Conservation (phyloP, 208 protist species). For the Willaertia magna region DNA sequence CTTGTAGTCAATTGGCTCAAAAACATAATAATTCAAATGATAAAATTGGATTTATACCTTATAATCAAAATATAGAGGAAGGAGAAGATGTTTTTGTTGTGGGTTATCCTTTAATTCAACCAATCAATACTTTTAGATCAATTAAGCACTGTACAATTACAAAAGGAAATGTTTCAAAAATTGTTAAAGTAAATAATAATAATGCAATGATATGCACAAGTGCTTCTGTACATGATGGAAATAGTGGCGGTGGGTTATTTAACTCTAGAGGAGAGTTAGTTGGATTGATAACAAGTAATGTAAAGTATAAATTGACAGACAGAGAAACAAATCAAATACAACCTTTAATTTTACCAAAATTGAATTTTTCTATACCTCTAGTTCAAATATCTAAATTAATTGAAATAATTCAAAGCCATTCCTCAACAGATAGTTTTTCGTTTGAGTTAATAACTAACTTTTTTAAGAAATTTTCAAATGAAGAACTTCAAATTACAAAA, state of each 20-base stretch:
- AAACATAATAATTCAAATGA: background rate
- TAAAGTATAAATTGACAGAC: background rate
- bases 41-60: background rate
- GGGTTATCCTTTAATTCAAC: background rate
- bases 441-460: too few species aligned
- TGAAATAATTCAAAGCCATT: too few species aligned
- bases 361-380: background rate
- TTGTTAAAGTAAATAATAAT: background rate
- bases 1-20: background rate
- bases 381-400: background rate
- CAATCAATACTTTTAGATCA: background rate
- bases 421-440: too few species aligned
- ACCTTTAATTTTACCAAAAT: background rate
- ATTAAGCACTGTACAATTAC: background rate
- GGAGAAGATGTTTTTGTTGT: background rate
- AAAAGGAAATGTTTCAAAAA: background rate
- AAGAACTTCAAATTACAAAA: background rate
- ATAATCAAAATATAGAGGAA: background rate
- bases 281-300: background rate
- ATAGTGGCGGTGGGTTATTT: background rate
- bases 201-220: background rate
- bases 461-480: too few species aligned
- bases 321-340: background rate
- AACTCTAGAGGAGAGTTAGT: background rate
- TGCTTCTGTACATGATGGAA: background rate